Evolutionary conservation across 108 stramenopile genomes (phyloP).

Genomic region (Cyclotella sp.): DNA sequence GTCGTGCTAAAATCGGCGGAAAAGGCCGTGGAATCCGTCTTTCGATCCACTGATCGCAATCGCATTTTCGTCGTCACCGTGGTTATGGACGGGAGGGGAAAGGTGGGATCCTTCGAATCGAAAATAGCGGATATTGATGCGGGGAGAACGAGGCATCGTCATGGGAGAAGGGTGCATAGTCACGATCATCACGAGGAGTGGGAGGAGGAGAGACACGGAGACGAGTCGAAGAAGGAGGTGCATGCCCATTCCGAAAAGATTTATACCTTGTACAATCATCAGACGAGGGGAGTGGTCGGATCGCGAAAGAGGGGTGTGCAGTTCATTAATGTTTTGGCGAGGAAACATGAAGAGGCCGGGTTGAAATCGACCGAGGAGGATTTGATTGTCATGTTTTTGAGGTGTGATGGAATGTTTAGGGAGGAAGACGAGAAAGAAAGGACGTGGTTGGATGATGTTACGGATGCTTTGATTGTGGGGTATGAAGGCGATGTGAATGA

Average conservation of each 20-base stretch:
- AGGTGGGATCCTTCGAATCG: slow-evolving; percentile 13
- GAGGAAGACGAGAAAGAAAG: slow-evolving; percentile 10
- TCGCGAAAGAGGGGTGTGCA: slow-evolving; percentile 63
- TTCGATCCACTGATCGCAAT: slow-evolving; percentile 64
- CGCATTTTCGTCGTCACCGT: slow-evolving; percentile 77
- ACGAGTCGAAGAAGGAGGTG: slow-evolving; percentile 12
- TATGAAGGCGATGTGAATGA: slow-evolving; percentile 36
- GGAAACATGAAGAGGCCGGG: slow-evolving; percentile 69
- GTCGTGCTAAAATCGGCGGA: slow-evolving; percentile 10
- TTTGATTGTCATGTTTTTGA: slow-evolving; percentile 67
- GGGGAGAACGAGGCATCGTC: slow-evolving; percentile 33
- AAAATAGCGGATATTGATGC: slow-evolving; percentile 34
- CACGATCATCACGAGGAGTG: slow-evolving; percentile 17
- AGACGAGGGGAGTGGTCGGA: slow-evolving; percentile 52
- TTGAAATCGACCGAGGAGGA: slow-evolving; percentile 76
- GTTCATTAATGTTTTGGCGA: slow-evolving; percentile 61
- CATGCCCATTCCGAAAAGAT: slow-evolving; percentile 67
- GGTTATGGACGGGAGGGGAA: slow-evolving; percentile 56
- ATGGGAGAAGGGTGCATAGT: slow-evolving; percentile 31
- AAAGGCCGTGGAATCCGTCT: slow-evolving; percentile 36
- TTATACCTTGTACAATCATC: slow-evolving; percentile 58
- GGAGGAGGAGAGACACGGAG: slow-evolving; percentile 5
- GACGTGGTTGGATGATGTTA: slow-evolving; percentile 58
- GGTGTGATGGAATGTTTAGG: slow-evolving; percentile 56
- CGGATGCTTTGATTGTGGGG: slow-evolving; percentile 70